Conservation (phyloP, 2,329 filamentous ascomycete genomes). For the Ceratocystis papillata region DNA sequence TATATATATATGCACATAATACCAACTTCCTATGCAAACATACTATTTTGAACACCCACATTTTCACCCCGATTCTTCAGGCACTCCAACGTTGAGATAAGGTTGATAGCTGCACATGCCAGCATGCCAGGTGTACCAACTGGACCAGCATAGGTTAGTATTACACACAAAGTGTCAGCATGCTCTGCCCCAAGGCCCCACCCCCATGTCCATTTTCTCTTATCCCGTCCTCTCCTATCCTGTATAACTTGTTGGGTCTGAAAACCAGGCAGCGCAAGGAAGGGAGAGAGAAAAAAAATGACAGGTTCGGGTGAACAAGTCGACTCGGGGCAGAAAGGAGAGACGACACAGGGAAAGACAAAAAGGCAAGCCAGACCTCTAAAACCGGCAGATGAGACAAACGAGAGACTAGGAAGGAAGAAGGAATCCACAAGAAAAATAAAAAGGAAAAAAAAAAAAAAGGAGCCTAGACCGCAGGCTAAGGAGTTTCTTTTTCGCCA, state of each 20-base stretch:
- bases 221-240: neutral
- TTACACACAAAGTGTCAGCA: neutral
- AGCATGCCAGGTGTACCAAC: neutral
- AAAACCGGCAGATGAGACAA: neutral
- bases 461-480: neutral
- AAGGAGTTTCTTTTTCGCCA: too few relatives aligned
- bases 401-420: neutral
- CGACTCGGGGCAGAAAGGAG: neutral
- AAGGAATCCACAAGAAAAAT: neutral
- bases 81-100: constrained; percentile 3
- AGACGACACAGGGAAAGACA: constrained; percentile 1
- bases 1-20: neutral
- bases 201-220: constrained; percentile 1
- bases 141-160: neutral
- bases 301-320: neutral
- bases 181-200: neutral
- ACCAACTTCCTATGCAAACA: neutral
- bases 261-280: neutral
- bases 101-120: constrained; percentile 12
- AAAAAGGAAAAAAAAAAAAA: neutral
- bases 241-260: neutral
- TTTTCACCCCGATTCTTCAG: neutral
- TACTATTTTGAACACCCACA: neutral
- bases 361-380: neutral
- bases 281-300: neutral